Evolutionary conservation across 2,329 filamentous ascomycete species (phyloP).

Genomic region (Mycosphaerella arachidis): DNA sequence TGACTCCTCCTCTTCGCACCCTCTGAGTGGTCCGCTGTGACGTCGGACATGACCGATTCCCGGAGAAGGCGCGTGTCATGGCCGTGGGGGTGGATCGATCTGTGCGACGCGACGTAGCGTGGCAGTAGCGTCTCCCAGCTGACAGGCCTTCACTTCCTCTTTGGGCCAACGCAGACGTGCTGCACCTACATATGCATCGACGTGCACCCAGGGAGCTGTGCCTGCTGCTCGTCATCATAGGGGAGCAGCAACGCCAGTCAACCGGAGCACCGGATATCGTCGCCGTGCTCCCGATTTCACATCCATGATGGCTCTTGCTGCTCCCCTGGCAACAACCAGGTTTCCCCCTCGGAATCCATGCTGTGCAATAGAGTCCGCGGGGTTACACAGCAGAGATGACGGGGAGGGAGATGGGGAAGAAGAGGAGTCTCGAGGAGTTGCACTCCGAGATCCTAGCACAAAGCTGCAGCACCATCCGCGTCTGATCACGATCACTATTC

Average conservation of each 20-base stretch:
- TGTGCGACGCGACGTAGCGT: background rate
- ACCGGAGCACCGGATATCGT: background rate
- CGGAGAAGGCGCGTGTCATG: background rate
- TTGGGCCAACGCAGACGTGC: background rate
- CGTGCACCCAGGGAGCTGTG: background rate
- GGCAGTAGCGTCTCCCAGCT: background rate
- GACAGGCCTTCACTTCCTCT: background rate
- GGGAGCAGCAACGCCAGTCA: background rate
- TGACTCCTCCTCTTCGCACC: background rate
- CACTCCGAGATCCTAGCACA: background rate
- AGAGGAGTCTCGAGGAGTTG: background rate
- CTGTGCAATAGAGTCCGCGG: background rate
- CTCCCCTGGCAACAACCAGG: background rate
- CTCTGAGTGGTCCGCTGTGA: background rate
- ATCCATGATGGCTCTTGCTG: background rate
- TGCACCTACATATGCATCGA: background rate
- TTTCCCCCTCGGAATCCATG: background rate
- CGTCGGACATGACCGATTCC: background rate
- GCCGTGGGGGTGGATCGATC: background rate
- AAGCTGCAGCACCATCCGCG: background rate
- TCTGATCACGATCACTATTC: background rate
- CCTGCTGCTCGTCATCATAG: background rate
- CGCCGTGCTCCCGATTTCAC: background rate
- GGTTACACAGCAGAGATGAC: background rate
- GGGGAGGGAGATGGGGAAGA: background rate